A percentile compares a stretch with the other conserved stretches of the same genome.
Conservation (phyloP, 306 rosid genomes). For the Benincasa hispida region DNA sequence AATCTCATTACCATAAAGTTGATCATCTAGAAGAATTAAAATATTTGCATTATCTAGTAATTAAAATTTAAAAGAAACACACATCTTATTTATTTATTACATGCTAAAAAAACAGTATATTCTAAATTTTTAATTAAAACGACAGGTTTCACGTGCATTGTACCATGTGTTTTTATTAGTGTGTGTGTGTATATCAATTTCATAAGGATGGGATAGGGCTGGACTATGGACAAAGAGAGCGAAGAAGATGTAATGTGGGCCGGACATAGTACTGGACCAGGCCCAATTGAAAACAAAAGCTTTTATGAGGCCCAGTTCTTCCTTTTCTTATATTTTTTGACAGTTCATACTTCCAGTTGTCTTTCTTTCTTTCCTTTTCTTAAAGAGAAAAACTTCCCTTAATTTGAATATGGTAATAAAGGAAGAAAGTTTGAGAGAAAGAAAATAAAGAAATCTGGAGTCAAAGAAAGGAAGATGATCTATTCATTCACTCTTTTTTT, state of each 20-base stretch:
- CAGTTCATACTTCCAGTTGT: not conserved
- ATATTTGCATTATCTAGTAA: too few relatives aligned
- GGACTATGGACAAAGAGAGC: not conserved
- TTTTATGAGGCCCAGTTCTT: not conserved
- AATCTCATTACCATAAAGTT: too few relatives aligned
- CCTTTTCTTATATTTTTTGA: not conserved
- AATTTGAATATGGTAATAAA: not conserved
- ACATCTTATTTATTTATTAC: too few relatives aligned
- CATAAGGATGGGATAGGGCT: not conserved
- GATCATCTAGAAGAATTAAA: too few relatives aligned
- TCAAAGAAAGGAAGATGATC: not conserved
- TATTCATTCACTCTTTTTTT: too few relatives aligned
- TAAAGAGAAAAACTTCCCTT: not conserved
- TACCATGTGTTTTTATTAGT: too few relatives aligned
- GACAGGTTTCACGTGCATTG: too few relatives aligned
- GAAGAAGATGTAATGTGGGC: not conserved
- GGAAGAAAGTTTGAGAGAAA: not conserved
- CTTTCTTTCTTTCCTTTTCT: not conserved
- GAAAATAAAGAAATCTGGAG: not conserved
- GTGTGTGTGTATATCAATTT: too few relatives aligned
- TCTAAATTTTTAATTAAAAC: too few relatives aligned
- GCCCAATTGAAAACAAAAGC: not conserved
- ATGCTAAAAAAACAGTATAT: too few relatives aligned
- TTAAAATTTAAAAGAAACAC: too few relatives aligned
- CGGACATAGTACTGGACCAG: not conserved